Base-by-base conservation (phyloP, 1,284 basidiomycete species). In the Fistulina hepatica region DNA sequence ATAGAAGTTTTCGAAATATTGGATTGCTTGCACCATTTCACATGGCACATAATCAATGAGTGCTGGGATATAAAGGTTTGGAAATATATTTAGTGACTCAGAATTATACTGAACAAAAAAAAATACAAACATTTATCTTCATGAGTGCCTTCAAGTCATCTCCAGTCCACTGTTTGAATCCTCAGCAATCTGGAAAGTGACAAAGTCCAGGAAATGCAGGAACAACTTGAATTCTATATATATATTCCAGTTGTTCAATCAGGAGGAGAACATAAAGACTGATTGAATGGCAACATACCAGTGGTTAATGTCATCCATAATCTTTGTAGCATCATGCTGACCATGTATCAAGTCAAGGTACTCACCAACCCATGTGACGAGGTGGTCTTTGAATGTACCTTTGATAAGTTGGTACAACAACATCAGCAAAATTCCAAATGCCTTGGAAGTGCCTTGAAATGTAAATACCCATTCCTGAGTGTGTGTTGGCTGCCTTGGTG, bases 341-440 rank as follows among this genome's bases (percentile, higher is more conserved):
- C 12, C 13, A 31, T 44, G 33, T 6, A 8, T 12, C 2, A 34
- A 2, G 7, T 39, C 11, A 44, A 45, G 28, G 24, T 44, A 41
- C 46, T 33, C 34, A n/a, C 22, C 32, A 5, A 52, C 44, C 58
- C 57, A 60, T 10, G 43, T 33, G 2, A 58, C 47, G 2, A 60
- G 40, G 39, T 63, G 59, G 27, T 62, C 59, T 33, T 61, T 61
- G 43, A 61, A 60, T 2, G 51, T 46, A 4, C 58, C 59, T 34
- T 59, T 59, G 45, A 60, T 58, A 8, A 63, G 9, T 37, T 63
- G 58, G 41, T 64, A n/a, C n/a, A n/a, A n/a, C n/a, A n/a, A n/a
- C n/a, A n/a, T n/a, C n/a, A n/a, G n/a, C n/a, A n/a, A n/a, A n/a
- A n/a, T n/a, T n/a, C n/a, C n/a, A n/a, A n/a, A n/a, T n/a, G n/a